phyloP scores from a whole-genome alignment of 2,329 filamentous ascomycete genomes.

The Orbilia blumenaviensis region DNA sequence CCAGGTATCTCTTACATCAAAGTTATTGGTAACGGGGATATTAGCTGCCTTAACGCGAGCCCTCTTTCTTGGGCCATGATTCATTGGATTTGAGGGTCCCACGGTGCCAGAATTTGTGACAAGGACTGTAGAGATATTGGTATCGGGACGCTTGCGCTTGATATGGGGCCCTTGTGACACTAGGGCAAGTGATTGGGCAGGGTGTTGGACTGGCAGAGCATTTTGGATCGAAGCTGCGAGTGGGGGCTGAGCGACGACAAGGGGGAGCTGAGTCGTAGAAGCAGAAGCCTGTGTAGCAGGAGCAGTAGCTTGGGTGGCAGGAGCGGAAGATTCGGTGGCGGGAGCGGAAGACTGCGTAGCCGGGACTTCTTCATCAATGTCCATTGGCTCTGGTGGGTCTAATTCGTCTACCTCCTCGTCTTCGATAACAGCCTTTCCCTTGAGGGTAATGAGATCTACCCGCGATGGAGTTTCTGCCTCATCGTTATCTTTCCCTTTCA shows the following conservation, averaged over 20 bases:
- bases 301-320: background rate
- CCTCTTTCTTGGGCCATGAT: background rate
- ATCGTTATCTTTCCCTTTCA: background rate
- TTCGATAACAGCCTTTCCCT: background rate
- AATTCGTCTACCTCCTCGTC: too few species aligned
- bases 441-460: background rate
- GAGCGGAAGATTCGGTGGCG: background rate
- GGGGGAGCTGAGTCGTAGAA: background rate
- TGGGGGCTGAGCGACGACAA: background rate
- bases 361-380: background rate
- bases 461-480: background rate
- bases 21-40: background rate
- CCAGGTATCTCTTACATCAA: background rate
- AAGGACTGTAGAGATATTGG: background rate
- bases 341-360: background rate
- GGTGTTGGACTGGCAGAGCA: background rate
- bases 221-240: background rate
- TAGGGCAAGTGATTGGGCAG: too few species aligned
- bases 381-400: too few species aligned
- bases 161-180: background rate
- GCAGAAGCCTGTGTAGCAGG: background rate
- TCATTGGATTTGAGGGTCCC: background rate
- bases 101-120: background rate
- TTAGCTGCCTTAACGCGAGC: background rate
- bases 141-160: background rate